These are phyloP conservation scores for Erodium moschatum DNA, from an alignment of 441 rosid species.

Conservation along the genomic window DNA sequence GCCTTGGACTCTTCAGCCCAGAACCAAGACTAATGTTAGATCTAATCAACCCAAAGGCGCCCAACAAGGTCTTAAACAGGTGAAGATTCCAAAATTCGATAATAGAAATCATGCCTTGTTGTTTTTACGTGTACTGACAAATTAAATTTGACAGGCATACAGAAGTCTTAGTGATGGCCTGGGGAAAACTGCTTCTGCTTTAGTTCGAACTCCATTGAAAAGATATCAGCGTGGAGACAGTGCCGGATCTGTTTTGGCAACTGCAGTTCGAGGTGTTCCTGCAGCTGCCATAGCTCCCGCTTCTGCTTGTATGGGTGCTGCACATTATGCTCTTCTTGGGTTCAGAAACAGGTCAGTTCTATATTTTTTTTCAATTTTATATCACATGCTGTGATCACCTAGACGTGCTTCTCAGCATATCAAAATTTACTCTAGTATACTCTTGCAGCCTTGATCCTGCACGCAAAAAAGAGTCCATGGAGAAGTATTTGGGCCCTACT, in stretches of 20 bases:
- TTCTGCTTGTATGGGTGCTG: constrained; percentile 78
- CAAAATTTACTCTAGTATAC: constrained; percentile 7
- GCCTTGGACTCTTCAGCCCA: constrained; percentile 39
- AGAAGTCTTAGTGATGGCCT: constrained; percentile 80
- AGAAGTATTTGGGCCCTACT: constrained; percentile 78
- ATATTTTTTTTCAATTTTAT: no score
- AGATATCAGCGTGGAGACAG: constrained; percentile 80
- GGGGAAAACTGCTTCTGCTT: constrained; percentile 85
- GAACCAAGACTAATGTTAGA: constrained; percentile 51
- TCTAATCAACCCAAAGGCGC: constrained; percentile 81
- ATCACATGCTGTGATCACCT: neutral
- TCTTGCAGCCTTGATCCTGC: constrained; percentile 89
- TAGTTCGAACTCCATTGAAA: constrained; percentile 71
- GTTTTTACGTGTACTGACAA: neutral
- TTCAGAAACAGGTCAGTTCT: constrained; percentile 64
- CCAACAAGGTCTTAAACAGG: constrained; percentile 88
- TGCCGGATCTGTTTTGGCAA: constrained; percentile 74
- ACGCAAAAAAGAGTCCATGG: constrained; percentile 87
- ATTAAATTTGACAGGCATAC: constrained; percentile 52
- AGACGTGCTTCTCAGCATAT: neutral
- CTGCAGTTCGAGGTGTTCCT: constrained; percentile 79
- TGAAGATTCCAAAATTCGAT: constrained; percentile 24
- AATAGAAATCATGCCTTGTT: neutral
- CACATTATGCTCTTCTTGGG: constrained; percentile 79
- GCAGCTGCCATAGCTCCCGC: constrained; percentile 91